A percentile compares a stretch with the other conserved stretches of the same genome.
phyloP scores from a whole-genome alignment of 202 grass and related monocot genomes.

The Zoysia matrella region DNA sequence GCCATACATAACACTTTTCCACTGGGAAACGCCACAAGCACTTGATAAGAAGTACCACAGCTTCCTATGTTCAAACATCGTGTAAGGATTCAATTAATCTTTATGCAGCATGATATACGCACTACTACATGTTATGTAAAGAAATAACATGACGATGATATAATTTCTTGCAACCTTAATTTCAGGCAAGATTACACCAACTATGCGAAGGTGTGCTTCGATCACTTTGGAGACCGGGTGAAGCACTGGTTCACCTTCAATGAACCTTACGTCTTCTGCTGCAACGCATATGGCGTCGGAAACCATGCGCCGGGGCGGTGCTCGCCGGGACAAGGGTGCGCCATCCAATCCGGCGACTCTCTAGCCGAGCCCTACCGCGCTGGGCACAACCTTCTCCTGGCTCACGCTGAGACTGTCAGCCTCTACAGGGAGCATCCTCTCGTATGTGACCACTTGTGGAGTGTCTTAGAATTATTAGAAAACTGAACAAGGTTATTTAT shows the following conservation, averaged over 20 bases:
- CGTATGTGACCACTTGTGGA: too few relatives aligned
- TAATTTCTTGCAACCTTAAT: too few relatives aligned
- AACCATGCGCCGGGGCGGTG: slow-evolving; percentile 42
- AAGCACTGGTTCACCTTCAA: slow-evolving; percentile 71
- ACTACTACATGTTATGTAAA: neutral
- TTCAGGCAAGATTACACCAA: slow-evolving; percentile 43
- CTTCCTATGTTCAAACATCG: slow-evolving; percentile 14
- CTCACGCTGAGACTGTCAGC: slow-evolving; percentile 34
- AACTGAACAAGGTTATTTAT: too few relatives aligned
- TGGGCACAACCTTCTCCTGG: slow-evolving; percentile 44
- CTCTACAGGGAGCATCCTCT: slow-evolving; percentile 21
- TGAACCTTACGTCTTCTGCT: slow-evolving; percentile 42
- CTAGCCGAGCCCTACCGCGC: slow-evolving; percentile 47
- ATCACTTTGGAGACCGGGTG: slow-evolving; percentile 48
- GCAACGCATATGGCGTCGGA: slow-evolving; percentile 9
- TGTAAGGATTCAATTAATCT: slow-evolving; percentile 25
- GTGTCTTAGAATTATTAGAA: too few relatives aligned
- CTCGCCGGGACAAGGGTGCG: neutral
- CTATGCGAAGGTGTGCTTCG: slow-evolving; percentile 44
- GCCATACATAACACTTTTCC: slow-evolving; percentile 38
- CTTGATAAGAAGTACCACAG: slow-evolving; percentile 9
- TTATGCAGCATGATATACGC: neutral
- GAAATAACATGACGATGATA: too few relatives aligned
- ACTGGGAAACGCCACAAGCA: slow-evolving; percentile 45
- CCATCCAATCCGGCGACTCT: neutral